Evolutionary conservation across 2,329 filamentous ascomycete genomes (phyloP), one percentile per base, ranked within the genome.

Genomic region (Diplodia sapinea): DNA sequence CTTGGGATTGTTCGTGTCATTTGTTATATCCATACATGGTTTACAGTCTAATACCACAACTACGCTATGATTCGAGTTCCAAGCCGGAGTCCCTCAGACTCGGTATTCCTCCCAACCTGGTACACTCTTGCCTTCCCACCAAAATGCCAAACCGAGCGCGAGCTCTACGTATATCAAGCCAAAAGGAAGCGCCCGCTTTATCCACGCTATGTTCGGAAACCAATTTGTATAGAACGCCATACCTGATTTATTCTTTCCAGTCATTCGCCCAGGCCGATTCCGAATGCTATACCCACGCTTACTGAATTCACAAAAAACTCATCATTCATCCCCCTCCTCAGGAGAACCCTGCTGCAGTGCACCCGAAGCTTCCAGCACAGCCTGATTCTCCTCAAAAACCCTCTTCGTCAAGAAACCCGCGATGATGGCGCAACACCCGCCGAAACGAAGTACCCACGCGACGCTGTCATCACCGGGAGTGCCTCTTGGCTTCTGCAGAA

Each of bases 401-500:
- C 85, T 83, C 62, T 85, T 82, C 12, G 92, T 89, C 75, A 94
- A 86, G 72, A 86, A 92, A 5, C 91, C 92, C 6, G 94, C 91
- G 3, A 90, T 81, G 57, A 97, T 77, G 1, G 93, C 92, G 70
- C 91, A 91, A 52, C 91, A 79, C 2, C 94, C 94, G 1, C 93
- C 94, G 66, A 96, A 89, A 23, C 94, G 88, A 73, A 98, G 82
- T 51, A 97, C 93, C 82, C 94, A 92, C 17, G 90, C 89, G 61
- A 97, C 92, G 77, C 92, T 96, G 71, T 91, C 88, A 79, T 98
- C 94, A 40, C 93, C 94, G 0, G 92, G 90, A 4, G 86, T 87
- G 4, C 93, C 94, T 70, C 94, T 86, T 0, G 92, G 93, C 79
- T 96, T 97, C 81, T 98, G 94, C 74, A 94, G 86, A 50, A 90